These are phyloP conservation scores for Actinomucor elegans DNA, from an alignment of 371 early-diverging fungal species.

Conservation along the genomic window DNA sequence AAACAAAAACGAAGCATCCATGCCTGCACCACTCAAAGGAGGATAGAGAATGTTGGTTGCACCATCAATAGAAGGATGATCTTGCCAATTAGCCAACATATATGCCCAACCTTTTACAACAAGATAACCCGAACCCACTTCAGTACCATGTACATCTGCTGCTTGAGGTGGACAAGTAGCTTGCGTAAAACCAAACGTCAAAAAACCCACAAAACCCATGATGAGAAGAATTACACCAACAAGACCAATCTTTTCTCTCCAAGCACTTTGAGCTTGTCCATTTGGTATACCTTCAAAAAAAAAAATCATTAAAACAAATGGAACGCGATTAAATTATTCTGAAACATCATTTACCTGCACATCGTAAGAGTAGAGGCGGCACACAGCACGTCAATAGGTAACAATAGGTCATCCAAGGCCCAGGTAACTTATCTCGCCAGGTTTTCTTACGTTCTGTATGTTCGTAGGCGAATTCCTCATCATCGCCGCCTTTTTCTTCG, in stretches of 20 bases:
- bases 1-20: conserved; percentile 58
- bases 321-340: no score
- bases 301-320: not conserved
- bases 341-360: conserved; percentile 7
- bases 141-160: conserved; percentile 25
- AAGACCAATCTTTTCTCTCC: conserved; percentile 85
- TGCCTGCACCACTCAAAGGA: conserved; percentile 61
- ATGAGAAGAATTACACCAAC: conserved; percentile 61
- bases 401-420: conserved; percentile 54
- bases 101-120: conserved; percentile 60
- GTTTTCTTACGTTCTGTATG: not conserved
- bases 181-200: conserved; percentile 63
- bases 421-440: conserved; percentile 5
- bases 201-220: conserved; percentile 54
- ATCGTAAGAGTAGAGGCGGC: conserved; percentile 26
- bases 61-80: conserved; percentile 45
- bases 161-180: conserved; percentile 50
- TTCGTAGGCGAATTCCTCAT: conserved; percentile 4
- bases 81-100: conserved; percentile 45
- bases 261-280: conserved; percentile 66
- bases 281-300: conserved; percentile 39
- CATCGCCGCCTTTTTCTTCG: conserved; percentile 26
- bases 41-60: conserved; percentile 55
- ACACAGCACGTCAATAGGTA: conserved; percentile 56
- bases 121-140: conserved; percentile 41